Evolutionary conservation across 129 eudicot genomes (phyloP).

Genomic region (Chrysanthemum makinoi): DNA sequence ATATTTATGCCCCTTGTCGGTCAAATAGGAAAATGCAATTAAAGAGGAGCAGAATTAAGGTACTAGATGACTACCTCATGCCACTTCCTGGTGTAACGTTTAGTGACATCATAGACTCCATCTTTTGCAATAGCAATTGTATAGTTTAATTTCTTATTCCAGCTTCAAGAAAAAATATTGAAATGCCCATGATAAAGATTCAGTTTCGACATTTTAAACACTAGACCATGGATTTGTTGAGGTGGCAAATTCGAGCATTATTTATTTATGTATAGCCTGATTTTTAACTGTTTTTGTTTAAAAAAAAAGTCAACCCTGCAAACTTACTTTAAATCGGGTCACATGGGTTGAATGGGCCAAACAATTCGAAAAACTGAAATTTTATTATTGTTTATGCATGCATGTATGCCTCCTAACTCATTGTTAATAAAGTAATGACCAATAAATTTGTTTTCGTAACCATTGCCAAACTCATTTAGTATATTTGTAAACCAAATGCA

Average conservation of each 20-base stretch:
- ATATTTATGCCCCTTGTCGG: neutral
- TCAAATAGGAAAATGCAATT: constrained; percentile 21
- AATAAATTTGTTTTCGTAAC: neutral
- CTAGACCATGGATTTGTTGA: neutral
- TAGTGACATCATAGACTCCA: constrained; percentile 93
- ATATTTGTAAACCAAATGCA: too few species aligned
- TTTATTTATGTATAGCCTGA: too few species aligned
- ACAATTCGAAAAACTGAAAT: neutral
- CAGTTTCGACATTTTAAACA: constrained; percentile 9
- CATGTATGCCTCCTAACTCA: neutral
- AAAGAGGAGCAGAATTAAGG: neutral
- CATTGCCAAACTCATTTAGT: neutral
- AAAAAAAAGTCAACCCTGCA: too few species aligned
- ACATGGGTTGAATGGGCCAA: neutral
- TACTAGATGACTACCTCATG: constrained; percentile 55
- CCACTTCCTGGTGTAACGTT: constrained; percentile 97
- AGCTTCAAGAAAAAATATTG: constrained; percentile 41
- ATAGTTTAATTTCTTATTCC: constrained; percentile 79
- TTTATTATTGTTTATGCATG: neutral
- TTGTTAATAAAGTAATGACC: neutral
- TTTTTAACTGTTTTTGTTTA: too few species aligned
- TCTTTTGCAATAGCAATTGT: constrained; percentile 75
- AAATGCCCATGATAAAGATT: constrained; percentile 10
- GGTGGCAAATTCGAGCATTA: neutral
- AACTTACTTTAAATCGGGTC: too few species aligned